Evolutionary conservation across 108 stramenopile species (phyloP), one percentile per base, ranked within the genome.

Genomic region (Stephanodiscus minutulus): DNA sequence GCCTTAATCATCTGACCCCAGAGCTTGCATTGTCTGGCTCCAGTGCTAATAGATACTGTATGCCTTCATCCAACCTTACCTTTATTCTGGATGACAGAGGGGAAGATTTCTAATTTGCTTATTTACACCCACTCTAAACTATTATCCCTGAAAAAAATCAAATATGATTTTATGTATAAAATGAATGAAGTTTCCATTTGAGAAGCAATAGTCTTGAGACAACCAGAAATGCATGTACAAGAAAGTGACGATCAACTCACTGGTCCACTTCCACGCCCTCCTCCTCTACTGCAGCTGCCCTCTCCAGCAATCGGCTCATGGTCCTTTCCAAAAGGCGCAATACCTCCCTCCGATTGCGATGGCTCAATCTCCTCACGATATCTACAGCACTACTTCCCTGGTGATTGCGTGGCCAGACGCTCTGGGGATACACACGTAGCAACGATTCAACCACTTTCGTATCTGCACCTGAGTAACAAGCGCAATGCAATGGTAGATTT

Each of bases 401-500:
- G 67, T 85, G 70, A 67, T 92, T 95, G 24, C 88, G 80, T 1
- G 80, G 75, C 70, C 83, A 65, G 6, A 89, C 87, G 17, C 88
- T 75, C 64, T 90, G 84, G 0, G 91, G 88, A 79, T 91, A 84
- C 11, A 85, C 78, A 27, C 67, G 52, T 44, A 92, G 29, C 66
- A 95, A 67, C 6, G 47, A 55, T 62, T 87, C 74, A 33, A 92
- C 43, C 22, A 91, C 84, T 0, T 29, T 53, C 33, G 80, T 69
- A 0, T 83, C 76, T 17, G 89, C 77, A 22, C 94, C 94, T 21
- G 94, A 88, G 66, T 91, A 95, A 56, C 84, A 87, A 5, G 91
- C 91, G 25, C 86, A 88, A 79, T 95, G 94, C 52, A 95, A 59
- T 24, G 94, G 87, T 9, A 91, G 61, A 70, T 95, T 95, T 13